phyloP scores from a whole-genome alignment of 441 rosid genomes.

The Croton laevigatus region DNA sequence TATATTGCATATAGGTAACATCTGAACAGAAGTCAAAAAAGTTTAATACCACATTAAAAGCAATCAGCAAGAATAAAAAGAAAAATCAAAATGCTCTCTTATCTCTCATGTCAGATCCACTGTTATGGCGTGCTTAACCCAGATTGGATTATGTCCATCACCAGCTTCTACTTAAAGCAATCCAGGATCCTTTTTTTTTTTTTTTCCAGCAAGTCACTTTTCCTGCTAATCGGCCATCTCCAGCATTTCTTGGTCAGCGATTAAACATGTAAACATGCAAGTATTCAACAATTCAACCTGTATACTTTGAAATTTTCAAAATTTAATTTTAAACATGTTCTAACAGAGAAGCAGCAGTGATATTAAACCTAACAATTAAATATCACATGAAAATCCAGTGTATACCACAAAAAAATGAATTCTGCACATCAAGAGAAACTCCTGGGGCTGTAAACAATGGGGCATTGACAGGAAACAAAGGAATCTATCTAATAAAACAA shows the following conservation, averaged over 20 bases:
- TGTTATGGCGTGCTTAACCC: background rate
- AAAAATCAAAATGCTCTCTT: background rate
- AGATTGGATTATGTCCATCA: background rate
- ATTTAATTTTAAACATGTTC: background rate
- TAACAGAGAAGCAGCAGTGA: background rate
- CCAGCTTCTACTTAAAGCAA: background rate
- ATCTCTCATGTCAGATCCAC: background rate
- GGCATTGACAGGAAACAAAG: too few species aligned
- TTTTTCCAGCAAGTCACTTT: background rate
- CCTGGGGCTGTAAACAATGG: too few species aligned
- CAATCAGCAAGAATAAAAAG: background rate
- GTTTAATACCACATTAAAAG: background rate
- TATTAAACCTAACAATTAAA: background rate
- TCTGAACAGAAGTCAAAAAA: background rate
- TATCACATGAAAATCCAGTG: background rate
- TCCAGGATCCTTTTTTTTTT: background rate
- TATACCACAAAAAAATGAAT: background rate
- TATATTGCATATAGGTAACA: background rate
- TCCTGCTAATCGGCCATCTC: background rate
- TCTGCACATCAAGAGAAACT: too few species aligned
- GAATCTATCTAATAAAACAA: too few species aligned
- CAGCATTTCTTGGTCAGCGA: background rate
- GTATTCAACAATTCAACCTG: background rate
- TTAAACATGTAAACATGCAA: background rate
- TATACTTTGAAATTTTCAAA: background rate